A percentile compares a stretch with the other conserved stretches of the same genome.
Conservation (phyloP, 208 protist species). For the Acanthamoeba castellanii region DNA sequence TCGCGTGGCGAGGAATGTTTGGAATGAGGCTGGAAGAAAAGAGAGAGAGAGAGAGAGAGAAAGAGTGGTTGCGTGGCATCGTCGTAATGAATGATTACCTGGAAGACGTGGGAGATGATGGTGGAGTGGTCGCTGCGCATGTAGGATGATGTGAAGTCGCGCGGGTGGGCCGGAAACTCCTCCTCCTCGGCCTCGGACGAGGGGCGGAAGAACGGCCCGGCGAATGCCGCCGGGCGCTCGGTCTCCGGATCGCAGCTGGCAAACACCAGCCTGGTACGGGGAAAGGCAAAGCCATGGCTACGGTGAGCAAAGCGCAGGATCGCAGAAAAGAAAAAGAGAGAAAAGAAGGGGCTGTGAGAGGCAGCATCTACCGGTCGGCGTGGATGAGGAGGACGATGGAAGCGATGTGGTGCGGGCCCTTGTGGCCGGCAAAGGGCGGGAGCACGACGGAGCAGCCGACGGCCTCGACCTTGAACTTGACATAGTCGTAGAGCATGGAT, state of each 20-base stretch:
- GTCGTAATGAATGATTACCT: neutral
- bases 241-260: constrained; percentile 63
- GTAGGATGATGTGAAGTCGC: constrained; percentile 61
- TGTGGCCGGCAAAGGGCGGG: constrained; percentile 52
- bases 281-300: too few relatives aligned
- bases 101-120: constrained; percentile 63
- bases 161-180: constrained; percentile 17
- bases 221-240: constrained; percentile 20
- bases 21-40: too few relatives aligned
- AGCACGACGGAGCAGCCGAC: constrained; percentile 19
- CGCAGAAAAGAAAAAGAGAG: neutral
- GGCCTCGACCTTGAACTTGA: constrained; percentile 71
- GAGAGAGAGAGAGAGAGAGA: too few relatives aligned
- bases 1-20: neutral
- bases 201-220: neutral
- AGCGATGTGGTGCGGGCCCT: constrained; percentile 38
- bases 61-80: too few relatives aligned
- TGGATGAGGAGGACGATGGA: constrained; percentile 48
- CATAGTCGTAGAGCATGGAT: constrained; percentile 66
- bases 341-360: neutral
- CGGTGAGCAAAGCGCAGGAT: neutral
- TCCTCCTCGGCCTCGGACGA: constrained; percentile 3
- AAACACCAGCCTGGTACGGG: neutral
- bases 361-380: neutral
- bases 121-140: constrained; percentile 13